Percentiles rank a stretch among this genome's conserved stretches.
Evolutionary conservation across 352 stramenopile species (phyloP).

Genomic region (Nothophytophthora sp.): DNA sequence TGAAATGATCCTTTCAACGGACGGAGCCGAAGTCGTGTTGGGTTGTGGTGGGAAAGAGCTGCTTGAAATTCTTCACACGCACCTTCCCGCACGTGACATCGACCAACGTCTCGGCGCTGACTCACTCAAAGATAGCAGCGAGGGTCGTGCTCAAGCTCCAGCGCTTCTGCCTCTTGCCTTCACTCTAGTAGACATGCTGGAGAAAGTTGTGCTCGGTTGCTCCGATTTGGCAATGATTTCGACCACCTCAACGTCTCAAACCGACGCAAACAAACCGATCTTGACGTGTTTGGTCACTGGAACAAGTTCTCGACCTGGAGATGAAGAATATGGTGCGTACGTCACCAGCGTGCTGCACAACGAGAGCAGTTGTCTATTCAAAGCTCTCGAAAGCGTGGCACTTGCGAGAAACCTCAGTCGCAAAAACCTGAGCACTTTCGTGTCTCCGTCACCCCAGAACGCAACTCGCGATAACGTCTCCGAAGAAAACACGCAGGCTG

Average conservation of each 20-base stretch:
- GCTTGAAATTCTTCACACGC: conserved; percentile 26
- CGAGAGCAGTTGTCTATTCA: conserved; percentile 35
- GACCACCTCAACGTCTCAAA: neutral
- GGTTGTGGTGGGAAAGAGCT: conserved; percentile 51
- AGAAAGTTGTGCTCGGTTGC: conserved; percentile 25
- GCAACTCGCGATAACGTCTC: no score
- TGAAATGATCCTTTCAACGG: conserved; percentile 47
- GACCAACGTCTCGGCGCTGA: neutral
- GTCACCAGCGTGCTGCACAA: conserved; percentile 25
- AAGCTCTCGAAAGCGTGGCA: conserved; percentile 7
- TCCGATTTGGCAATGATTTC: conserved; percentile 7
- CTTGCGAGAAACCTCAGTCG: neutral
- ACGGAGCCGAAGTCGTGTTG: conserved; percentile 49
- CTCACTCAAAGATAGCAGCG: neutral
- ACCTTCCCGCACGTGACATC: conserved; percentile 1
- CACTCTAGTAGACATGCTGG: conserved; percentile 27
- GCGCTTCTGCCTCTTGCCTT: conserved; percentile 4
- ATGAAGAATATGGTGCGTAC: conserved; percentile 39
- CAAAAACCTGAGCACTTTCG: neutral
- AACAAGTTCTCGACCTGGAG: conserved; percentile 15
- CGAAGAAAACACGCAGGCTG: neutral
- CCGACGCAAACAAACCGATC: neutral
- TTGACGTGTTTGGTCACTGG: neutral
- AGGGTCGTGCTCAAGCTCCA: neutral
- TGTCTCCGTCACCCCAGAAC: neutral